These are phyloP conservation scores for Elongisporangium prolatum DNA, from an alignment of 352 stramenopile species.

Conservation along the genomic window DNA sequence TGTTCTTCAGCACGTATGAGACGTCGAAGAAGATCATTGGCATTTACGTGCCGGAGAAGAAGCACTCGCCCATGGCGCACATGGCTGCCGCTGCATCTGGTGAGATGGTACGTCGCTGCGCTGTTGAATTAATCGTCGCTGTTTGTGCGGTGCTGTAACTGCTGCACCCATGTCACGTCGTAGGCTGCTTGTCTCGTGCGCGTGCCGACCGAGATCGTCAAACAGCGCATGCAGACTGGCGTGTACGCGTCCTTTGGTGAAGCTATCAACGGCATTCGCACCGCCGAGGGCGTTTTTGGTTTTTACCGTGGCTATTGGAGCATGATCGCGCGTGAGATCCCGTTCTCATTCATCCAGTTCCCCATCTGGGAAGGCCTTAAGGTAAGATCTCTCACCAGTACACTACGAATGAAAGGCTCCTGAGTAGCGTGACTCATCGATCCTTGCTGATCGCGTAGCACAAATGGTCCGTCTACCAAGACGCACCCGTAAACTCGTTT, in stretches of 20 bases:
- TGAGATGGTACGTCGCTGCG: constrained; percentile 77
- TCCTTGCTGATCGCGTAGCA: constrained; percentile 25
- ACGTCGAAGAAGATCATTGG: constrained; percentile 80
- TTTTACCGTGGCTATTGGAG: constrained; percentile 98
- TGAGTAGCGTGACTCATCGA: constrained; percentile 2
- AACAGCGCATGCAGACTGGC: constrained; percentile 98
- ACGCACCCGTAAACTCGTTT: constrained; percentile 76
- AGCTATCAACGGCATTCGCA: constrained; percentile 75
- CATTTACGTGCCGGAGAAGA: constrained; percentile 44
- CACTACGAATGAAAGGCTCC: background rate
- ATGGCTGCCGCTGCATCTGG: constrained; percentile 94
- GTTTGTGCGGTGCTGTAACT: background rate
- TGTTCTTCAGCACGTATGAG: constrained; percentile 92
- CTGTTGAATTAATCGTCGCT: background rate
- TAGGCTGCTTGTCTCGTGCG: constrained; percentile 95
- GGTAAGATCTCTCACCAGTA: constrained; percentile 20
- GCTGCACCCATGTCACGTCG: background rate
- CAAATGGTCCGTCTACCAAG: constrained; percentile 76
- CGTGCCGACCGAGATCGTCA: constrained; percentile 99
- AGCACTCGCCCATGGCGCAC: constrained; percentile 89
- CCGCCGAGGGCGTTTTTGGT: constrained; percentile 68
- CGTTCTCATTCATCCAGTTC: constrained; percentile 99
- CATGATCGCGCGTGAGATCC: constrained; percentile 98
- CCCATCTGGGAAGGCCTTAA: constrained; percentile 98
- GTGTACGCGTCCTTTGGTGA: constrained; percentile 73